Percentiles rank a stretch among this genome's conserved stretches.
Evolutionary conservation across 2,329 filamentous ascomycete genomes (phyloP).

Genomic region (Penicillium oxalicum): DNA sequence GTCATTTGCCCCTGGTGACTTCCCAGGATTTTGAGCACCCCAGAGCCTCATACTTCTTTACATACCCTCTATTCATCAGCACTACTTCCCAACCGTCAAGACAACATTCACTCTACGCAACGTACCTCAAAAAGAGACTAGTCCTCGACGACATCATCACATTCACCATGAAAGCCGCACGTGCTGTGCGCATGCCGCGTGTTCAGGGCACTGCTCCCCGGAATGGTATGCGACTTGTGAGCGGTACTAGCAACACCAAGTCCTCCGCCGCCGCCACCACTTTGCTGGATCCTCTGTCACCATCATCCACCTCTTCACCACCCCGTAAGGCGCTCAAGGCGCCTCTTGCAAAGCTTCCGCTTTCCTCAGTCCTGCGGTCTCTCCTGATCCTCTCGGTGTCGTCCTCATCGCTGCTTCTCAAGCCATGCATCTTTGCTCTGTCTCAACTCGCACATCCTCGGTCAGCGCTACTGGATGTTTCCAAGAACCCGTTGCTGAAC

Average conservation of each 20-base stretch:
- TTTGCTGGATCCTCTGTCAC: slow-evolving; percentile 19
- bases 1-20: neutral
- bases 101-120: neutral
- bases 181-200: slow-evolving; percentile 22
- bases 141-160: neutral
- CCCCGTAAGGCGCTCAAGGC: slow-evolving; percentile 23
- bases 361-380: slow-evolving; percentile 35
- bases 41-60: neutral
- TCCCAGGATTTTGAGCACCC: neutral
- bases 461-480: slow-evolving; percentile 42
- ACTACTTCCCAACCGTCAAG: neutral
- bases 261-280: slow-evolving; percentile 26
- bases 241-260: slow-evolving; percentile 28
- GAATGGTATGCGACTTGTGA: slow-evolving; percentile 23
- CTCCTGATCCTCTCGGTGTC: slow-evolving; percentile 34
- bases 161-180: slow-evolving; percentile 25
- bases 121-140: neutral
- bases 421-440: slow-evolving; percentile 66
- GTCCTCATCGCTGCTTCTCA: slow-evolving; percentile 52
- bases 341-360: slow-evolving; percentile 32
- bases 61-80: neutral
- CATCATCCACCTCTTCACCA: slow-evolving; percentile 11
- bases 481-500: slow-evolving; percentile 44
- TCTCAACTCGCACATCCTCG: slow-evolving; percentile 47
- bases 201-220: slow-evolving; percentile 8